Conservation (phyloP, 2,329 filamentous ascomycete genomes). For the Nemania sp. region DNA sequence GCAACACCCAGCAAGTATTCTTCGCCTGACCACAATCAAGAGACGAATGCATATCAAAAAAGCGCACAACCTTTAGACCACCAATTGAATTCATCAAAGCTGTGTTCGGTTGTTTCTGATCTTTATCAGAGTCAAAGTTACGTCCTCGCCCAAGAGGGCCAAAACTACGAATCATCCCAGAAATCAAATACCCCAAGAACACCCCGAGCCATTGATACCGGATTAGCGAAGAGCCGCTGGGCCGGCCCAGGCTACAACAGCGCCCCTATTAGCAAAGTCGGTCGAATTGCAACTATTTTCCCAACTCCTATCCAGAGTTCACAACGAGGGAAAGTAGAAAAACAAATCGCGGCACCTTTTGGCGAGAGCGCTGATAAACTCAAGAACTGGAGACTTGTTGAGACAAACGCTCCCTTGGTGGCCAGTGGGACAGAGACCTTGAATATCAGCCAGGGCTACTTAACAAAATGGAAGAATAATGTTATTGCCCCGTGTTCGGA, state of each 20-base stretch:
- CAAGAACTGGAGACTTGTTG: background rate
- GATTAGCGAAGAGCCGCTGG: conserved; percentile 28
- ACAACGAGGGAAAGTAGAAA: background rate
- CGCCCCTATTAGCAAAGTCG: background rate
- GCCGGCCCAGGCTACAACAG: conserved; percentile 4
- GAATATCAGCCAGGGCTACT: background rate
- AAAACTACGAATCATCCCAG: background rate
- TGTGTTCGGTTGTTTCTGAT: background rate
- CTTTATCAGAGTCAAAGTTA: background rate
- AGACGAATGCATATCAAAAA: background rate
- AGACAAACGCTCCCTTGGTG: background rate
- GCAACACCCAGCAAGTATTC: background rate
- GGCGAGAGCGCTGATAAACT: background rate
- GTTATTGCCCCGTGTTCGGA: background rate
- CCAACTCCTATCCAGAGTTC: background rate
- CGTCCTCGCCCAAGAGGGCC: background rate
- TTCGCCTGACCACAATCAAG: background rate
- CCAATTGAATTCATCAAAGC: background rate
- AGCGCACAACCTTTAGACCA: background rate
- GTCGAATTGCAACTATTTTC: background rate
- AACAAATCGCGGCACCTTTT: background rate
- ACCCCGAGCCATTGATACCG: background rate
- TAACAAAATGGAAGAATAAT: background rate
- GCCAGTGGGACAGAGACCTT: background rate
- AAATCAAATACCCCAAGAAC: background rate